phyloP scores from a whole-genome alignment of 257 asterid genomes.

The Buddleja alternifolia region DNA sequence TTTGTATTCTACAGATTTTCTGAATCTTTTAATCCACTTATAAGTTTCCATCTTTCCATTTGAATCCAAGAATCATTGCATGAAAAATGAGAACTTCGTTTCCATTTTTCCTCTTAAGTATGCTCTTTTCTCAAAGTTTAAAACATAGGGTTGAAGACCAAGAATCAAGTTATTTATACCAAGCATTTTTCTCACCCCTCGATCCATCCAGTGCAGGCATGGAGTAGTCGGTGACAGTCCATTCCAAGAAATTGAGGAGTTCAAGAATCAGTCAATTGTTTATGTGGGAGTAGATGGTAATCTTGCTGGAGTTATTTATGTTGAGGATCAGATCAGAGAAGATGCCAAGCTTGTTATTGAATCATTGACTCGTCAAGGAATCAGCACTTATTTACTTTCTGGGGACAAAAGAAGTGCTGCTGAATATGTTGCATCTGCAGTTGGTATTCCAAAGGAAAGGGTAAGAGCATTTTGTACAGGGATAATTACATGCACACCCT shows the following conservation, averaged over 20 bases:
- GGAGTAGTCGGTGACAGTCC: conserved; percentile 73
- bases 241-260: conserved; percentile 71
- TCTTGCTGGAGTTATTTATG: conserved; percentile 91
- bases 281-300: conserved; percentile 82
- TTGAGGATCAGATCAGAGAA: conserved; percentile 98
- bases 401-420: conserved; percentile 97
- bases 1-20: conserved; percentile 8
- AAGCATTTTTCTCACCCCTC: no score
- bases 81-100: not conserved
- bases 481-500: no score
- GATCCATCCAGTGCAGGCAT: conserved; percentile 52
- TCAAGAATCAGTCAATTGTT: conserved; percentile 86
- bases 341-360: conserved; percentile 83
- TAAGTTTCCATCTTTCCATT: not conserved
- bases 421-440: conserved; percentile 93
- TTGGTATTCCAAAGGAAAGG: conserved; percentile 90
- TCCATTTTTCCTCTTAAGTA: not conserved
- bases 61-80: conserved; percentile 14
- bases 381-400: conserved; percentile 80
- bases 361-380: conserved; percentile 82
- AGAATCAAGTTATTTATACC: no score
- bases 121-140: conserved; percentile 4
- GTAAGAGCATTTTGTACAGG: conserved; percentile 50
- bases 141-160: not conserved
- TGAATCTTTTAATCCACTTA: conserved; percentile 1